Conservation (phyloP, 768 basidiomycete species). For the Xerocomellus intermedius region DNA sequence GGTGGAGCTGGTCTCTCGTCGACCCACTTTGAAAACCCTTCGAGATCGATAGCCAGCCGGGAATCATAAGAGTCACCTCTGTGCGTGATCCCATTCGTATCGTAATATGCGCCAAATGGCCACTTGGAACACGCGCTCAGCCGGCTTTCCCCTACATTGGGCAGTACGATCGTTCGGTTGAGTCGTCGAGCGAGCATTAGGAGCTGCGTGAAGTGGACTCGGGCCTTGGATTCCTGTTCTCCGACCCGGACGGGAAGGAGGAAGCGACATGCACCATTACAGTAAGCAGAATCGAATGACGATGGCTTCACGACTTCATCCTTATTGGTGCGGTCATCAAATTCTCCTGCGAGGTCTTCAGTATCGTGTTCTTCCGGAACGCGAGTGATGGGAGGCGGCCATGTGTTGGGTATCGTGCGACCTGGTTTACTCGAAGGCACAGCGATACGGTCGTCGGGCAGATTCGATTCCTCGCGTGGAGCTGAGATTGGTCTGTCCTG, state of each 20-base stretch:
- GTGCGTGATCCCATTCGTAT: slow-evolving; percentile 24
- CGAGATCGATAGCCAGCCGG: slow-evolving; percentile 32
- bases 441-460: neutral
- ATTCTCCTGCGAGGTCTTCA: neutral
- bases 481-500: neutral
- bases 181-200: slow-evolving; percentile 46
- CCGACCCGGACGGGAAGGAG: slow-evolving; percentile 49
- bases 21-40: slow-evolving; percentile 41
- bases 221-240: slow-evolving; percentile 61
- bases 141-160: slow-evolving; percentile 56
- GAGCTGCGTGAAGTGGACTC: slow-evolving; percentile 54
- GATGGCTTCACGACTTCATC: neutral
- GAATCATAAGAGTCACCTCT: neutral
- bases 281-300: slow-evolving; percentile 23
- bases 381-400: slow-evolving; percentile 37
- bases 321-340: neutral
- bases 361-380: slow-evolving; percentile 29
- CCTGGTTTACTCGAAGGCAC: neutral
- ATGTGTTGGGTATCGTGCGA: neutral
- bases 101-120: slow-evolving; percentile 53
- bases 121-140: slow-evolving; percentile 51
- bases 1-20: slow-evolving; percentile 25
- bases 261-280: slow-evolving; percentile 39
- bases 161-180: slow-evolving; percentile 58
- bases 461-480: neutral